Base-by-base conservation (phyloP, 352 stramenopile genomes). In the Phytophthora cajani region DNA sequence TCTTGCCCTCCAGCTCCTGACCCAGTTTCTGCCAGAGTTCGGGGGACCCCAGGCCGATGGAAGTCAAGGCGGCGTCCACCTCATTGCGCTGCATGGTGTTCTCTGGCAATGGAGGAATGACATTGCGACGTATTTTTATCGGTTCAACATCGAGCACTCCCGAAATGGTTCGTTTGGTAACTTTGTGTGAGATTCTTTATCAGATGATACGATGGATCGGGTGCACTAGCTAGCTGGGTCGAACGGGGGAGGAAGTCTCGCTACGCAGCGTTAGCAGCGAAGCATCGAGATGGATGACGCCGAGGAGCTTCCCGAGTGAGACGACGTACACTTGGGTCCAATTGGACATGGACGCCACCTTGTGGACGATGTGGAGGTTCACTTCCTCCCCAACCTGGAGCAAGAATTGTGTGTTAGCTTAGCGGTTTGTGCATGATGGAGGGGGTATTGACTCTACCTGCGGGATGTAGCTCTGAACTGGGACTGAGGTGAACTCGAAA, bases 271-370 rank as follows among this genome's bases (percentile, higher is more conserved):
- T 7, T n/a, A 73, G 36, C 0, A 93, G 75, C 9, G 82, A 92
- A 11, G 76, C 67, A 44, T 91, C 84, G 11, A 94, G 72, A 27
- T 92, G 87, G 62, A 95, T 73, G 16, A 91, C 82, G 5, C 88
- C 88, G 5, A 92, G 68, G 2, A 95, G 69, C 62, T 87, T 84
- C 52, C 88, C 87, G 53, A 85, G 62, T 50, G 89, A 87, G 27
- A 88, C 82, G 23, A 95, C 87, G 69, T 92, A 95, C 14, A 95
- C 86, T 47, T 95, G 82, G 3, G 86, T 93, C 88, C 87, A 94
- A 62, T 91, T 88, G 55, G 85, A 90, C 79, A 94, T 92, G n/a
- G 86, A 83, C 5, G 88, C 86, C 55, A 93, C 81, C 40, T 89
- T 88, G 68, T 94, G 87, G 10, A 95, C 82, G 9, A 85, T 82